These are phyloP conservation scores for Cercospora sojina DNA, from an alignment of 2,329 filamentous ascomycete species.

Conservation along the genomic window DNA sequence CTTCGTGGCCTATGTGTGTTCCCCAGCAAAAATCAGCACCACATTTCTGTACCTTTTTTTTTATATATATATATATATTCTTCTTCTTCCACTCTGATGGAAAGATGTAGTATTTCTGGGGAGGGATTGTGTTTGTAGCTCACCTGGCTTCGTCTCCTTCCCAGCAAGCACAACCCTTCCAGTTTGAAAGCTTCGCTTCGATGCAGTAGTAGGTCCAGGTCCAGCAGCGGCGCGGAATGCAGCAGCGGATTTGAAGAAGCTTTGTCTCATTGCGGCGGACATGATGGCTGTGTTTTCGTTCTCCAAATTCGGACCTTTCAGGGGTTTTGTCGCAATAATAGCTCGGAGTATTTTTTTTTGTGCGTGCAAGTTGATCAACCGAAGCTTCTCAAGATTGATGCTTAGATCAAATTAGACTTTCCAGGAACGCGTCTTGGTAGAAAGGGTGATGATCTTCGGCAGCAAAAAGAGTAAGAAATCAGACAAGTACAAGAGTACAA, in stretches of 20 bases:
- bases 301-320: too few relatives aligned
- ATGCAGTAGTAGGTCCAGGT: conserved; percentile 9
- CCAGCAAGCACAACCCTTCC: conserved; percentile 40
- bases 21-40: not conserved
- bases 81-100: not conserved
- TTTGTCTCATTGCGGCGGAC: not conserved
- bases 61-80: too few relatives aligned
- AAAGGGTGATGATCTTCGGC: not conserved
- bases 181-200: conserved; percentile 40
- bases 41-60: too few relatives aligned
- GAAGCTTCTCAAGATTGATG: not conserved
- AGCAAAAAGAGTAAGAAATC: not conserved
- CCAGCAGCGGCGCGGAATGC: conserved; percentile 9
- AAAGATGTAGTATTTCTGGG: not conserved
- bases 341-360: too few relatives aligned
- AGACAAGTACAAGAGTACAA: not conserved
- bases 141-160: conserved; percentile 49
- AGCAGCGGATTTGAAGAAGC: not conserved
- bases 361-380: too few relatives aligned
- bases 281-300: not conserved
- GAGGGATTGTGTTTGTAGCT: too few relatives aligned
- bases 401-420: conserved; percentile 2
- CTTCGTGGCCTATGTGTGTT: not conserved
- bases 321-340: too few relatives aligned
- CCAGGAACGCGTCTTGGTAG: conserved; percentile 1